Evolutionary conservation across 1,284 basidiomycete species (phyloP).

Genomic region (Cryptococcus amylolentus): DNA sequence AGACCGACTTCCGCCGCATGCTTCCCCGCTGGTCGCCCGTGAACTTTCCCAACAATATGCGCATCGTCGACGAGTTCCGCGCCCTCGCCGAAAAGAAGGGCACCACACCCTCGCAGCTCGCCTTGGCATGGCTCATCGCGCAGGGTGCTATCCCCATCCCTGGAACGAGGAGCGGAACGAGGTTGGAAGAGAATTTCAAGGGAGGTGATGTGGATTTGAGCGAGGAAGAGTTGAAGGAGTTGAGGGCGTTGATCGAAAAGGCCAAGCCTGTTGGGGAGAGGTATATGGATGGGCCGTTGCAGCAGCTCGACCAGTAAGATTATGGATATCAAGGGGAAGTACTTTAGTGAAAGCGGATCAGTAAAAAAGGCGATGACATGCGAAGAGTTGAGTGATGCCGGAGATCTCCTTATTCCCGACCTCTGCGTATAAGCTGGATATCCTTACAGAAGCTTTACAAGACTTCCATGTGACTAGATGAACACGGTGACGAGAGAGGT

Average conservation of each 20-base stretch:
- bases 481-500: too few relatives aligned
- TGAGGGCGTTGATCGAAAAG: slow-evolving; percentile 35
- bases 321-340: too few relatives aligned
- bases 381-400: too few relatives aligned
- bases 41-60: slow-evolving; percentile 45
- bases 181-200: slow-evolving; percentile 46
- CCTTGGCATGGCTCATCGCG: slow-evolving; percentile 51
- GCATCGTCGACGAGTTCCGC: slow-evolving; percentile 33
- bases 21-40: slow-evolving; percentile 42
- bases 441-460: too few relatives aligned
- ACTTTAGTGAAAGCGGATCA: too few relatives aligned
- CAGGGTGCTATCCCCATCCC: slow-evolving; percentile 50
- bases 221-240: slow-evolving; percentile 36
- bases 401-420: too few relatives aligned
- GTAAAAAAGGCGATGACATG: too few relatives aligned
- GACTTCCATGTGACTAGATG: too few relatives aligned
- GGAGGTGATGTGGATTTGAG: slow-evolving; percentile 33
- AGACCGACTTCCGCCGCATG: slow-evolving; percentile 37
- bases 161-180: slow-evolving; percentile 34
- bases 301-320: not conserved
- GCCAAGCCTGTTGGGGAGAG: slow-evolving; percentile 19
- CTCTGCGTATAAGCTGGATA: too few relatives aligned
- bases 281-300: slow-evolving; percentile 3
- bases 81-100: slow-evolving; percentile 40
- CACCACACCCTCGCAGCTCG: slow-evolving; percentile 46